Conservation (phyloP, 768 basidiomycete genomes). For the Amanita rimosa region DNA sequence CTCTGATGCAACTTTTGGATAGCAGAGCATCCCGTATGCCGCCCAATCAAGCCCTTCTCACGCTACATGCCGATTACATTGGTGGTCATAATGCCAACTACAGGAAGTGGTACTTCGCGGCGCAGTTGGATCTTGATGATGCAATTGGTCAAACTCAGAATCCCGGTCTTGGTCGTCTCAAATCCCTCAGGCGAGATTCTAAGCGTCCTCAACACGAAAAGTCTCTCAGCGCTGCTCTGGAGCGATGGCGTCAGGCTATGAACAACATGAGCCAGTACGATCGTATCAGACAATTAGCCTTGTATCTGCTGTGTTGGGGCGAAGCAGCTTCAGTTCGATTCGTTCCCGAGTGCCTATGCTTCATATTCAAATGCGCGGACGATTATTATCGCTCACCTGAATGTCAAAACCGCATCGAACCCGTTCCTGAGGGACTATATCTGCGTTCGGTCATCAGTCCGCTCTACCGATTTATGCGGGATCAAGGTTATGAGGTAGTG, state of each 20-base stretch:
- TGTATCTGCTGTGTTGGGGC: conserved; percentile 95
- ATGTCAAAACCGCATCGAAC: conserved; percentile 85
- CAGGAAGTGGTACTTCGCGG: conserved; percentile 99
- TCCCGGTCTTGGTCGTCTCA: conserved; percentile 78
- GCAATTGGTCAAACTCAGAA: conserved; percentile 90
- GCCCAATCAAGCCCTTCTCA: conserved; percentile 88
- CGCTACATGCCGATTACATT: conserved; percentile 97
- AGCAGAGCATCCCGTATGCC: conserved; percentile 96
- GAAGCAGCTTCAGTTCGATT: conserved; percentile 97
- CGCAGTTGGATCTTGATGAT: conserved; percentile 96
- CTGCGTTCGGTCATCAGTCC: conserved; percentile 86
- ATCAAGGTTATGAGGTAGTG: conserved; percentile 94
- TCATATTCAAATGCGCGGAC: conserved; percentile 99
- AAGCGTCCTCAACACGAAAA: conserved; percentile 47
- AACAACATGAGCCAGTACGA: conserved; percentile 98
- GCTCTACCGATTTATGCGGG: conserved; percentile 90
- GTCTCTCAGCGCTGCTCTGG: conserved; percentile 71
- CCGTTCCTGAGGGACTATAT: conserved; percentile 94
- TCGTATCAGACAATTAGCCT: conserved; percentile 88
- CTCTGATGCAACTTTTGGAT: conserved; percentile 95
- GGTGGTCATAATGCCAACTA: conserved; percentile 98
- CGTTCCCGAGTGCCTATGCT: conserved; percentile 92
- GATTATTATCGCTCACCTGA: conserved; percentile 99
- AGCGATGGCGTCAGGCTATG: conserved; percentile 96
- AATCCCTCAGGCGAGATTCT: conserved; percentile 41